These are phyloP conservation scores for Fagus sylvatica DNA, from an alignment of 306 rosid genomes.

Conservation along the genomic window DNA sequence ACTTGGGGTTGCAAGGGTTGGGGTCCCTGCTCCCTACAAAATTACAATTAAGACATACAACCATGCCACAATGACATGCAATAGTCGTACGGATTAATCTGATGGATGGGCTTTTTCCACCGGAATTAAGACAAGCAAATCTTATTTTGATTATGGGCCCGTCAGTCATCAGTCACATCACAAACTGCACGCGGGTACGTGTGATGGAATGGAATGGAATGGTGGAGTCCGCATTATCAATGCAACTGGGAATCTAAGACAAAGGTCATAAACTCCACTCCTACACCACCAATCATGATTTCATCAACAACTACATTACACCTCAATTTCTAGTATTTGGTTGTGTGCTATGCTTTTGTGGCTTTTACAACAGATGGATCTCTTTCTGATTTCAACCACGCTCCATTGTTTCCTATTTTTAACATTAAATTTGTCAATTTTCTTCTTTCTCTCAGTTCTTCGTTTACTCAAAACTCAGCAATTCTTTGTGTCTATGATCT, in stretches of 20 bases:
- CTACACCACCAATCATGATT: background rate
- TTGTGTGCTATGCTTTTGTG: background rate
- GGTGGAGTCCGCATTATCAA: constrained; percentile 13
- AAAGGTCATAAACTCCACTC: background rate
- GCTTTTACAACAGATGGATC: background rate
- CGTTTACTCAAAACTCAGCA: no score
- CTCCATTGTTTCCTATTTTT: background rate
- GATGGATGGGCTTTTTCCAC: background rate
- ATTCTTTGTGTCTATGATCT: no score
- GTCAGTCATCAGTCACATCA: constrained; percentile 28
- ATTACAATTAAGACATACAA: background rate
- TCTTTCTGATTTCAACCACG: background rate
- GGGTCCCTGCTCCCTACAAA: no score
- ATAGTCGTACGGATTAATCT: background rate
- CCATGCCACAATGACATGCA: background rate
- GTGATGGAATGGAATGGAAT: background rate
- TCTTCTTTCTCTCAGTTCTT: background rate
- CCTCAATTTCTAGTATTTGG: background rate
- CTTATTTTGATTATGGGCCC: background rate
- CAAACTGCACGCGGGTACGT: constrained; percentile 4
- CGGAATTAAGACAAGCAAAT: constrained; percentile 21
- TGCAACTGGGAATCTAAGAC: constrained; percentile 1
- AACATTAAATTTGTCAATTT: background rate
- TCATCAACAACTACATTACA: no score
- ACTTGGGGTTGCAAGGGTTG: no score